Evolutionary conservation across 2,329 filamentous ascomycete species (phyloP), one percentile per base, ranked within the genome.

Genomic region (Monosporascus sp.): DNA sequence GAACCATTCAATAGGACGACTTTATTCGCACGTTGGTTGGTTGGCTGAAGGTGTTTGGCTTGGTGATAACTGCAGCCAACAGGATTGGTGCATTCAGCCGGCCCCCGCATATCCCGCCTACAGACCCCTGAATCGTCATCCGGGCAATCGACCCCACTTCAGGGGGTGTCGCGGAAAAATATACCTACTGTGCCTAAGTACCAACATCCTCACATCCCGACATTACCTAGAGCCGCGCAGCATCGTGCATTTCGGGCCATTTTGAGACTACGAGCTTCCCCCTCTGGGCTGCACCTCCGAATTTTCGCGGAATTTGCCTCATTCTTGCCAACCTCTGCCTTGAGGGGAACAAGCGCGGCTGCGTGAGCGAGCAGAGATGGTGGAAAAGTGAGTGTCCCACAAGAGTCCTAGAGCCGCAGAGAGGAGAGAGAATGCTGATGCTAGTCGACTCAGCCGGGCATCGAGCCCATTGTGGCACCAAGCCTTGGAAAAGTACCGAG

Each of bases 401-500:
- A 38, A n/a, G 14, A 38, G 37, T 17, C 19, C 40, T 43, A 43
- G 16, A 43, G 19, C 9, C 19, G 19, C 7, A 9, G 9, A 20
- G 9, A 43, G 19, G 40, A 20, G 40, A 20, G 40, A 20, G 4
- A 11, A 43, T 43, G 40, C 40, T 43, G 17, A 43, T 43, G 40
- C 40, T 43, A 43, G 17, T 43, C 19, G 40, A n/a, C 19, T 22
- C 40, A 43, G 38, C 19, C 40, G 19, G 19, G 40, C 40, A 9
- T 19, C 16, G 40, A 43, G 49, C 43, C 61, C 57, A 17, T 41
- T 63, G 38, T 62, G 61, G 60, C 45, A 57, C 37, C 46, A 52
- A 36, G 61, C 60, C 11, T 22, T 65, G 16, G 59, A 62, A 44
- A 54, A 55, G 31, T 64, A 58, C 51, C 57, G 59, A 38, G 55